Base-by-base conservation (phyloP, 345 rosid genomes). In the Salix koriyanagi region DNA sequence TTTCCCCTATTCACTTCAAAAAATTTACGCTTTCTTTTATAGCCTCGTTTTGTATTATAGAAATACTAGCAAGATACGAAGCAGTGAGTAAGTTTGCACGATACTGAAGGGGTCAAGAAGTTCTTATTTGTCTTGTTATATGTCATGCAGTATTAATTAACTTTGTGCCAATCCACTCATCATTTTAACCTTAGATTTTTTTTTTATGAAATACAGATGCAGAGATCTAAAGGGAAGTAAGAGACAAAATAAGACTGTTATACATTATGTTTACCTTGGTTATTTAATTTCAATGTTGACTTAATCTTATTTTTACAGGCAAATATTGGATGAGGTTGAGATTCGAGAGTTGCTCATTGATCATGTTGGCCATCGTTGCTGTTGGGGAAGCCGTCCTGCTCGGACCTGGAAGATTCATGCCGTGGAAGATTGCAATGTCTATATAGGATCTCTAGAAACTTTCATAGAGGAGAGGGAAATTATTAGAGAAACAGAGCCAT, bases 331-430 rank as follows among this genome's bases (percentile, higher is more conserved):
- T 84, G 99, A 91, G 85, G 89, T 93, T 67, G 98, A 93, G 81
- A 93, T 93, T 81, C 86, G 96, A 48, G 97, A 92, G 82, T 87
- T 96, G 81, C 97, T 96, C n/a, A 90, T 96, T 72, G 96, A 93
- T 79, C 96, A 92, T 76, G 89, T 96, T 13, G 97, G 95, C 39
- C 99, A 93, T 76, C 93, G 91, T 65, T 96, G 97, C 69, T 96
- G 99, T 84, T 93, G 98, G 98, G 99, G 98, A 77, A 96, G 99
- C 76, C 95, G 90, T 74, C 99, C 96, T 36, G 95, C 99, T 86
- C 90, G 99, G 52, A 87, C 97, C 5, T 96, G 99, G 98, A 96
- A 85, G 88, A 96, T 96, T 85, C 91, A 68, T 39, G 83, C 92
- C 0, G 76, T 93, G 4, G 99, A 96, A 82, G 99, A 92, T 86